Base-by-base conservation (phyloP, 2,329 filamentous ascomycete species). In the Penicillium sp. region DNA sequence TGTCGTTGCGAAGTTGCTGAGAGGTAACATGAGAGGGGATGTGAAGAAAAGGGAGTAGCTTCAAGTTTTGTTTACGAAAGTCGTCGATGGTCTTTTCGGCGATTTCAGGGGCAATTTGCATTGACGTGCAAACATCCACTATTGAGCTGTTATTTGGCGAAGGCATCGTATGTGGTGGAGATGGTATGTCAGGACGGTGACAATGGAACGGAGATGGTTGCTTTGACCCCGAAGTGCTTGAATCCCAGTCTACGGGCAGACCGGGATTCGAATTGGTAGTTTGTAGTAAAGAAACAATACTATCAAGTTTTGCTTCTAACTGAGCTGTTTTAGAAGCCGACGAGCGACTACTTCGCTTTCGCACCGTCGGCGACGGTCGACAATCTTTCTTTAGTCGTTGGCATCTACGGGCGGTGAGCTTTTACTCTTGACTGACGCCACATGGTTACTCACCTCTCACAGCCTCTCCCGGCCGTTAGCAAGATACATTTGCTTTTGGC, bases 401-500 rank as follows among this genome's bases (percentile, higher is more conserved):
- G 45, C 79, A 81, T 55, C 79, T 76, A 60, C n/a, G 9, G 22
- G 10, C 9, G 24, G 24, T 65, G 29, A 62, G 57, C 39, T 21
- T 45, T 16, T n/a, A 44, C 13, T 42, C n/a, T 27, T 4, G 4
- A n/a, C 21, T 27, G 27, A 35, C n/a, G 19, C 21, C 29, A 24
- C 21, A n/a, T 31, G 6, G 21, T 4, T 11, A 58, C 58, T 54
- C 43, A 71, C 68, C 68, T 69, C 50, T 71, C 66, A 48, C 68
- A 71, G 9, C 62, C 59, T 44, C 44, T 54, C 16, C 68, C 71
- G 13, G 55, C 63, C 3, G 64, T 56, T 21, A 70, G 67, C 43
- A 76, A 68, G 27, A 78, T 73, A 59, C 78, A 80, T 67, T 78
- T 79, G 67, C 78, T 78, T 55, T 80, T 80, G 33, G 78, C 77